Evolutionary conservation across 495 filamentous ascomycete genomes (phyloP), one percentile per base, ranked within the genome.

Genomic region (Filosporella fistucella): DNA sequence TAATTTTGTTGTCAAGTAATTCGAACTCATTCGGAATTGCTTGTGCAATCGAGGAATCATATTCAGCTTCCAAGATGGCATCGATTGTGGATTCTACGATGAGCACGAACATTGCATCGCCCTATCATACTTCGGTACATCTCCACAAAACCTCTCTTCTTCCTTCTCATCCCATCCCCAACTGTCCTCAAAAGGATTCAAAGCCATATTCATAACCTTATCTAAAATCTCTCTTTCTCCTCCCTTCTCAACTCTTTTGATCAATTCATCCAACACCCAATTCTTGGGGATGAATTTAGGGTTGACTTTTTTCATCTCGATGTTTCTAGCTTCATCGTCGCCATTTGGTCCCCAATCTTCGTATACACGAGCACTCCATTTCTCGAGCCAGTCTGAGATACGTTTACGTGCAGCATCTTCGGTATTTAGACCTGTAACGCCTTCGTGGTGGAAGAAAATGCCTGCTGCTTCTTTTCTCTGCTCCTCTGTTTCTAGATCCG

Each of bases 91-190:
- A n/a, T n/a, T n/a, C n/a, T n/a, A n/a, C n/a, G n/a, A n/a, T n/a
- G n/a, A n/a, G n/a, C 93, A 98, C 61, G 86, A 91, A 67, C 93
- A 98, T 73, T 96, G 91, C 78, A 95, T 80, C 33, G 81, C 86
- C 57, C 88, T 74, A 63, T 77, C 78, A 33, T 68, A 66, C 65
- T 70, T 82, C 9, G 93, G 93, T 43, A 96, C 89, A 70, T 96
- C 90, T 8, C 88, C 83, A 49, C 84, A 91, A 69, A 86, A 95
- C 55, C 94, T 74, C 57, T 81, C 75, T 51, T 94, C 89, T 62
- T 93, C 87, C 22, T 79, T 78, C 54, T 62, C 66, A 51, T 89
- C 69, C 36, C 80, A 75, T n/a, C 66, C 72, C 89, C 90, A 98
- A 33, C 68, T 62, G 34, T 96, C 89, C 37, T 89, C 75, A 60